Evolutionary conservation across 805 yeast species (phyloP).

Genomic region (Brettanomyces naardenensis): DNA sequence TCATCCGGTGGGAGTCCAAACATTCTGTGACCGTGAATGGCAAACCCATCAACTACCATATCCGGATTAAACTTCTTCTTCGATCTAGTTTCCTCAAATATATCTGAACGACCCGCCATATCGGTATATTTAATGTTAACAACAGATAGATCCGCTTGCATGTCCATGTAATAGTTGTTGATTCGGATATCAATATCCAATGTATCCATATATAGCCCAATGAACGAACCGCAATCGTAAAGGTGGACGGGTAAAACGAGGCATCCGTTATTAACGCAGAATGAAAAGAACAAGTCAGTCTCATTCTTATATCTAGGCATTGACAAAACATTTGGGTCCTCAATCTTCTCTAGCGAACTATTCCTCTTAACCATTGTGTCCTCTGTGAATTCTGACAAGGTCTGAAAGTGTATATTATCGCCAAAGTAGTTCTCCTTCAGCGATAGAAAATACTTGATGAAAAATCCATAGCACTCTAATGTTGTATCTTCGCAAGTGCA

Average conservation of each 20-base stretch:
- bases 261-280: slow-evolving; percentile 63
- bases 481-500: slow-evolving; percentile 61
- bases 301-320: slow-evolving; percentile 40
- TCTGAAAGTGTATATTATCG: slow-evolving; percentile 70
- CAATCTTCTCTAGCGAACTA: neutral
- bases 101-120: neutral
- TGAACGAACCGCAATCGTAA: slow-evolving; percentile 51
- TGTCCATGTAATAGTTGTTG: slow-evolving; percentile 88
- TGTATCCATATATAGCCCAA: slow-evolving; percentile 54
- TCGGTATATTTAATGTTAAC: slow-evolving; percentile 28
- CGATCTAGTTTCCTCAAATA: slow-evolving; percentile 18
- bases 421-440: slow-evolving; percentile 89
- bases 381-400: slow-evolving; percentile 71
- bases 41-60: slow-evolving; percentile 47
- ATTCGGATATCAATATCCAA: slow-evolving; percentile 78
- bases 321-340: too few species aligned
- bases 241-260: slow-evolving; percentile 65
- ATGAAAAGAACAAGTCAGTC: slow-evolving; percentile 66
- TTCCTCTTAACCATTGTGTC: slow-evolving; percentile 1
- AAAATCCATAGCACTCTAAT: slow-evolving; percentile 69
- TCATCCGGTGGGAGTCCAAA: slow-evolving; percentile 88
- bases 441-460: slow-evolving; percentile 65
- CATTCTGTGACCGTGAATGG: slow-evolving; percentile 82
- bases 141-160: slow-evolving; percentile 69
- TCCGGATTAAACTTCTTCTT: slow-evolving; percentile 28